Conservation (phyloP, 2,329 filamentous ascomycete genomes). For the Colletotrichum viniferum region DNA sequence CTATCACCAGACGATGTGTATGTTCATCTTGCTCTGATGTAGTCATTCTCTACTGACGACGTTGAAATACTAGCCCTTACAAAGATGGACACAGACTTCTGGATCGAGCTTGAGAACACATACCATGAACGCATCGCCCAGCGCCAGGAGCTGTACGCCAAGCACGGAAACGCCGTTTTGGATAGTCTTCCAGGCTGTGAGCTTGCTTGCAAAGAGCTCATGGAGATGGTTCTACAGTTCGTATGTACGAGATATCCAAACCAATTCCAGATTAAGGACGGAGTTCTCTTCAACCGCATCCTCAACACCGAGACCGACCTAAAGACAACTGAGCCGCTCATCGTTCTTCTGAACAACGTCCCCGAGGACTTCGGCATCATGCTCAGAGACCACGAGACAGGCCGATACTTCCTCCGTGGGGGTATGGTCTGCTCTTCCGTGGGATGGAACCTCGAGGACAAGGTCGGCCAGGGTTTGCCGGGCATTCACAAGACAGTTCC, state of each 20-base stretch:
- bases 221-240: constrained; percentile 86
- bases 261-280: constrained; percentile 68
- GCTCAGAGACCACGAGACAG: constrained; percentile 72
- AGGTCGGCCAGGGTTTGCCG: constrained; percentile 73
- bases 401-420: constrained; percentile 75
- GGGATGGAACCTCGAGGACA: constrained; percentile 78
- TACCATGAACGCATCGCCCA: constrained; percentile 72
- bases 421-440: constrained; percentile 80
- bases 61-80: constrained; percentile 61
- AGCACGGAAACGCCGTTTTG: constrained; percentile 69
- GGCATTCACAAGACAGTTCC: constrained; percentile 78
- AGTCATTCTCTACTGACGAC: not conserved
- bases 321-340: constrained; percentile 65
- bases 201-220: constrained; percentile 81
- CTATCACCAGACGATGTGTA: constrained; percentile 93
- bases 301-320: constrained; percentile 67
- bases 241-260: constrained; percentile 78
- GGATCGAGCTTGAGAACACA: constrained; percentile 83
- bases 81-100: constrained; percentile 83
- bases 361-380: constrained; percentile 86
- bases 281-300: constrained; percentile 71
- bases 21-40: constrained; percentile 32
- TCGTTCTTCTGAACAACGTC: constrained; percentile 75
- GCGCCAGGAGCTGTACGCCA: constrained; percentile 66
- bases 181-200: constrained; percentile 75